Base-by-base conservation (phyloP, 805 yeast species). In the Hanseniaspora pseudoguilliermondii region DNA sequence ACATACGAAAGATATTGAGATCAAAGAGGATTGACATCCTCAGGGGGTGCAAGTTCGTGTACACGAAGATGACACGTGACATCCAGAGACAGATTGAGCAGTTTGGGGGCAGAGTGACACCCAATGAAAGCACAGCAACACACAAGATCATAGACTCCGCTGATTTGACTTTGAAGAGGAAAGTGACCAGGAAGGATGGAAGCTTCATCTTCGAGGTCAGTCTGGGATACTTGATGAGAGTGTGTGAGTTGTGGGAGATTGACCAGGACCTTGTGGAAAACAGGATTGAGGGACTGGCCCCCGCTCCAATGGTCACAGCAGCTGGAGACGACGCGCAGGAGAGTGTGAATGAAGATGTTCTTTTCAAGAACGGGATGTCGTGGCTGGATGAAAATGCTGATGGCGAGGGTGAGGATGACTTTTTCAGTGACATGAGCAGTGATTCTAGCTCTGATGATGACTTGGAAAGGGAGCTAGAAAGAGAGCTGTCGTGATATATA, bases 281-380 rank as follows among this genome's bases (percentile, higher is more conserved):
- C 32, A 53, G 50, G 27, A 34, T 50, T 21, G 46, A 50, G 21
- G 39, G 23, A 18, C 16, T 32, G 11, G 9, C 20, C 16, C 44
- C 47, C 3, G 46, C 47, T 6, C 49, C 49, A 4, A 46, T 46
- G 47, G 16, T 29, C 66, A 67, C 54, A 70, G 64, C 53, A 66
- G 69, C 61, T 2, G 69, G 72, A 8, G 77, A 74, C 13, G 73
- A 68, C 71, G 60, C 64, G 15, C 67, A 64, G 20, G 66, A 61
- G 0, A 66, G 63, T 8, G 64, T 60, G 2, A 63, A 61, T 5
- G 63, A 58, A 13, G 65, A 47, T 44, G 23, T 54, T 21, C 2
- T 43, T 39, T 23, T 53, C 34, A 51, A 34, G n/a, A 66, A 60
- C 11, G 51, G 40, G 57, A 54, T 36, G 61, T 47, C 29, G 46